Percentiles rank a stretch among this genome's conserved stretches.
Conservation (phyloP, 257 asterid genomes). For the Gentiana dahurica region DNA sequence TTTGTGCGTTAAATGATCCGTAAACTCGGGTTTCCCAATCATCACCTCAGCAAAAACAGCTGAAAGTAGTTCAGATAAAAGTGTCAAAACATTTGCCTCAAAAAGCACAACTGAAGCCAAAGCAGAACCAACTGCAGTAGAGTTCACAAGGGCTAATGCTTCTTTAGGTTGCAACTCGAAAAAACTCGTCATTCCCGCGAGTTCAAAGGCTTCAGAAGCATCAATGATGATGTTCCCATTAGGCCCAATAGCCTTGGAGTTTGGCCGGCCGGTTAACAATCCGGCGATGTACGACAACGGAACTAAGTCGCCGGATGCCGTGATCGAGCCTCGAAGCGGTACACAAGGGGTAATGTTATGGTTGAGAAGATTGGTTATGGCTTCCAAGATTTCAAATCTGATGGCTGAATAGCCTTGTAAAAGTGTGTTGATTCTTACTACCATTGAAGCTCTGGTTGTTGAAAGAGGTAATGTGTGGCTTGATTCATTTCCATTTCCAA, state of each 20-base stretch:
- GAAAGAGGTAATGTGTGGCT: constrained; percentile 21
- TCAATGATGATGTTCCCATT: constrained; percentile 12
- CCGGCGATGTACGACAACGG: constrained; percentile 27
- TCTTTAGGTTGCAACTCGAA: constrained; percentile 24
- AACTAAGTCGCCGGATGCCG: constrained; percentile 23
- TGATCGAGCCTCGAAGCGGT: constrained; percentile 25
- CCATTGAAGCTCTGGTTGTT: constrained; percentile 23
- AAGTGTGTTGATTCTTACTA: constrained; percentile 18
- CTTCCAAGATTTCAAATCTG: constrained; percentile 23
- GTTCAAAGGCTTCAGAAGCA: constrained; percentile 18
- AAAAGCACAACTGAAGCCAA: constrained; percentile 24
- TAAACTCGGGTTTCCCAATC: constrained; percentile 22
- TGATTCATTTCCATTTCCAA: constrained; percentile 20
- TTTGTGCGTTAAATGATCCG: constrained; percentile 24
- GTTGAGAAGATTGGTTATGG: constrained; percentile 19
- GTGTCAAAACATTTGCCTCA: constrained; percentile 19
- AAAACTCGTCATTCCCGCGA: constrained; percentile 11
- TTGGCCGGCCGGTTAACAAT: constrained; percentile 15
- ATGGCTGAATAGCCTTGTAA: constrained; percentile 27
- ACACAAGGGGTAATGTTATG: constrained; percentile 20
- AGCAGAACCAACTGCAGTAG: constrained; percentile 27
- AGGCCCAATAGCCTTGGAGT: constrained; percentile 23
- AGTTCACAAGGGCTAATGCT: constrained; percentile 22
- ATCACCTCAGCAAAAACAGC: constrained; percentile 24
- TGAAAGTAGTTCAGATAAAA: constrained; percentile 19